Base-by-base conservation (phyloP, 148 eudicot genomes). In the Persicaria tinctoria region DNA sequence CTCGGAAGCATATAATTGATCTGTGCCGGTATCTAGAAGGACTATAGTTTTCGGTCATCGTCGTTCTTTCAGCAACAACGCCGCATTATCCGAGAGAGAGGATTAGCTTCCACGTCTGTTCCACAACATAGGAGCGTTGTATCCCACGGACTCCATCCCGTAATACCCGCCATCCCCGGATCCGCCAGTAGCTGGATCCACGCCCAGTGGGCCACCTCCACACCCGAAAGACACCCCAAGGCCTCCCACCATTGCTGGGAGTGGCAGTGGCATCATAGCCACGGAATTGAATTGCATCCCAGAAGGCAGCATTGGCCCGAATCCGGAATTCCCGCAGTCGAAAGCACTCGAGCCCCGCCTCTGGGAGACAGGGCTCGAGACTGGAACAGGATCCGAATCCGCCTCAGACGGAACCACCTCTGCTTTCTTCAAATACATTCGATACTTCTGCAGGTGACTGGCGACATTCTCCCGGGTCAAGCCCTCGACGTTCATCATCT, bases 391-490 rank as follows among this genome's bases (percentile, higher is more conserved):
- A 71, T 48, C 41, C 54, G 53, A 47, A 71, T 47, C 14, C 27
- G 4, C 3, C 8, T 46, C 51, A 70, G 73, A 6, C 11, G 73
- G 12, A 45, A 7, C 3, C 74, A 59, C 80, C 6, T 78, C 85
- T 51, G 76, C 74, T 71, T 85, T 80, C 81, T 76, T 85, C 76
- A 85, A 72, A 73, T 85, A 82, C 18, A 82, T n/a, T 73, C 87
- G 80, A 71, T 85, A 85, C 80, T 85, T 85, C 74, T 85, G 87
- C 74, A 85, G 78, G 17, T 85, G 87, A 53, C 87, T 85, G 47
- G 87, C 87, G 68, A 85, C 85, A 82, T 85, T 85, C 68, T 85
- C 85, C 68, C 87, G 78, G 47, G 87, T 82, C 53, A 85, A 60
- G 1, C 87, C 87, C 13, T 85, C 87, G 8, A 85, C 87, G 76